Conservation (phyloP, 106 monocot genomes). For the Ottelia alismoides region DNA sequence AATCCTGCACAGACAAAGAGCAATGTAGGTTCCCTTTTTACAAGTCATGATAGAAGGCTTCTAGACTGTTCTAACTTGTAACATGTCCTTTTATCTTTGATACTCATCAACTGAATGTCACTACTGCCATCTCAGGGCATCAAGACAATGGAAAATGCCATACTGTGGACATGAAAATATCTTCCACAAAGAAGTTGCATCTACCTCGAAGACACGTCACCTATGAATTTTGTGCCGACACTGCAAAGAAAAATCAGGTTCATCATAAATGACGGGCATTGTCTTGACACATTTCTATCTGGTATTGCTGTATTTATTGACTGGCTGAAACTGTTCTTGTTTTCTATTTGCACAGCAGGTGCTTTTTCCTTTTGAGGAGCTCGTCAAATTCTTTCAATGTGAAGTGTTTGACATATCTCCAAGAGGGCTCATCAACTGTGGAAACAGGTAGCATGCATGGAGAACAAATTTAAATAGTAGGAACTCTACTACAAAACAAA, state of each 20-base stretch:
- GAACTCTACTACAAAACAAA: too few species aligned
- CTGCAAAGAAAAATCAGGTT: conserved; percentile 43
- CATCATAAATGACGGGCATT: too few species aligned
- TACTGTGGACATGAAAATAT: conserved; percentile 11
- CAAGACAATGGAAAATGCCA: conserved; percentile 11
- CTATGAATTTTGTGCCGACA: conserved; percentile 3
- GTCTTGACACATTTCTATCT: too few species aligned
- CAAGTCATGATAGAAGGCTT: too few species aligned
- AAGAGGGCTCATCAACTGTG: conserved; percentile 92
- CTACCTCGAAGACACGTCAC: conserved; percentile 30
- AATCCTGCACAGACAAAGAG: conserved; percentile 20
- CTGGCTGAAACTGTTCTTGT: too few species aligned
- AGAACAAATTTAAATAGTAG: too few species aligned
- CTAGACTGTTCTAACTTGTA: too few species aligned
- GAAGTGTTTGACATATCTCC: conserved; percentile 55
- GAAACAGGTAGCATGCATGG: conserved; percentile 96
- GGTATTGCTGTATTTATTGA: too few species aligned
- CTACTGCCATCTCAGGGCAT: conserved; percentile 4
- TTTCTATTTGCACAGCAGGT: conserved; percentile 49
- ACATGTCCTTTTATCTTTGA: background rate
- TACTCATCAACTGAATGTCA: background rate
- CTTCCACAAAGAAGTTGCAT: conserved; percentile 17
- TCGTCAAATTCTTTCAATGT: conserved; percentile 83
- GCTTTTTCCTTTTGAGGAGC: conserved; percentile 66
- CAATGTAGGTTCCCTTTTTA: conserved; percentile 33